Evolutionary conservation across 139 green algal genomes (phyloP), one percentile per base, ranked within the genome.

Genomic region (Coelastrella sp.): DNA sequence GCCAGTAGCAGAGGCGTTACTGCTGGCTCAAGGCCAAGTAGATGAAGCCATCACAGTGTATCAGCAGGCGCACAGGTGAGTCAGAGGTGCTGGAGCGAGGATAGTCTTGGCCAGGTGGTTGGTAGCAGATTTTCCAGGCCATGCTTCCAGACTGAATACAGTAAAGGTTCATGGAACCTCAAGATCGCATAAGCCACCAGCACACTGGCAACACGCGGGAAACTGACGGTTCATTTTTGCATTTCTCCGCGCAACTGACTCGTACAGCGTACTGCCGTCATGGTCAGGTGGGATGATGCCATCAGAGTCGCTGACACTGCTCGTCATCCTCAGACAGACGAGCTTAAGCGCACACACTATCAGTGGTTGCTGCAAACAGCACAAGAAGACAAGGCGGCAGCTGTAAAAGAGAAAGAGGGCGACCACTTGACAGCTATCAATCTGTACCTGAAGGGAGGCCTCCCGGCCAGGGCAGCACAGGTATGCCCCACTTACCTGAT

Each of bases 381-480:
- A 17, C 85, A 90, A 22, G 85, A 90, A 24, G 85, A 83, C 59
- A 90, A 90, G 73, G 68, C 85, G 12, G 85, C 61, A 6, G 85
- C 86, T 8, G 90, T 97, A 19, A 97, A 96, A 79, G 96, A 98
- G 91, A 63, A 68, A 15, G 95, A 98, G 68, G 95, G 94, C 0
- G 96, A 98, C 89, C 88, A 93, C 91, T 68, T 97, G 66, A 92
- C 91, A 4, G 96, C 96, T 81, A 98, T 98, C 85, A 90, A 87
- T 14, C 91, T 97, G 22, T 98, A 98, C 91, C 92, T 98, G 66
- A 96, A 96, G 72, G 95, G 95, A 1, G 95, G 96, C 15, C 85
- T 96, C 58, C 96, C 96, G 15, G 95, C 92, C 17, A 91, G 93
- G 14, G 96, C 96, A 15, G 95, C 95, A 20, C 91, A 96, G 87